Evolutionary conservation across 495 filamentous ascomycete species (phyloP).

Genomic region (Penicillium nucicola): DNA sequence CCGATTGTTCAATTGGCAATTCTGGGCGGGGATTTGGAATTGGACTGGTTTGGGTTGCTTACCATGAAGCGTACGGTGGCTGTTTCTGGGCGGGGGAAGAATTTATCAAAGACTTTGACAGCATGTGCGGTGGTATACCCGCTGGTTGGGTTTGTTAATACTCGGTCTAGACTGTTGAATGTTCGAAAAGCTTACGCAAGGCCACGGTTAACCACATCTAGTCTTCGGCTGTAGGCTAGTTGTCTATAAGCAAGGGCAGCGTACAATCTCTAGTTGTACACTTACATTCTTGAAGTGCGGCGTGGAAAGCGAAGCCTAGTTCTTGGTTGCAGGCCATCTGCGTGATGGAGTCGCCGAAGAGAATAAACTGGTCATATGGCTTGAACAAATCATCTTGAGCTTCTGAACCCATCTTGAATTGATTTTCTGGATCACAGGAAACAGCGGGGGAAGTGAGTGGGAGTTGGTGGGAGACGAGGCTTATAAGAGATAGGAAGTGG

Average conservation of each 20-base stretch:
- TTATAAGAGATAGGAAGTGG: slow-evolving; percentile 10
- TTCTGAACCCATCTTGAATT: background rate
- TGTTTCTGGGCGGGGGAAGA: slow-evolving; percentile 54
- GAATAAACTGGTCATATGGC: slow-evolving; percentile 67
- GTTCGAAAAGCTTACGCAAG: slow-evolving; percentile 45
- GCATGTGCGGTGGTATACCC: slow-evolving; percentile 70
- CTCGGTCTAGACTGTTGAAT: background rate
- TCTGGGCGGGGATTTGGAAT: slow-evolving; percentile 3
- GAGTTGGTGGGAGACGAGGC: background rate
- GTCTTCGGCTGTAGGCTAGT: slow-evolving; percentile 56
- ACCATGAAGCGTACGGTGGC: slow-evolving; percentile 67
- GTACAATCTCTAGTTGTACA: too few species aligned
- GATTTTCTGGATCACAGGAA: background rate
- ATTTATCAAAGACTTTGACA: slow-evolving; percentile 52
- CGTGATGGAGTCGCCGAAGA: slow-evolving; percentile 82
- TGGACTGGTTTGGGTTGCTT: slow-evolving; percentile 14
- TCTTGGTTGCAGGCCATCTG: slow-evolving; percentile 56
- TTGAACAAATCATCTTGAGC: slow-evolving; percentile 14
- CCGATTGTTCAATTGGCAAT: background rate
- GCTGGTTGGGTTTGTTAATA: slow-evolving; percentile 30
- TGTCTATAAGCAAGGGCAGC: slow-evolving; percentile 5
- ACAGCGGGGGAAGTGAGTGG: background rate
- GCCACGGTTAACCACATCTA: slow-evolving; percentile 69
- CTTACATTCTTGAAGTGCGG: slow-evolving; percentile 68
- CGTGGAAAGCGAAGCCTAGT: slow-evolving; percentile 66